Conservation (phyloP, 352 stramenopile genomes). For the Pythium dissotocum region DNA sequence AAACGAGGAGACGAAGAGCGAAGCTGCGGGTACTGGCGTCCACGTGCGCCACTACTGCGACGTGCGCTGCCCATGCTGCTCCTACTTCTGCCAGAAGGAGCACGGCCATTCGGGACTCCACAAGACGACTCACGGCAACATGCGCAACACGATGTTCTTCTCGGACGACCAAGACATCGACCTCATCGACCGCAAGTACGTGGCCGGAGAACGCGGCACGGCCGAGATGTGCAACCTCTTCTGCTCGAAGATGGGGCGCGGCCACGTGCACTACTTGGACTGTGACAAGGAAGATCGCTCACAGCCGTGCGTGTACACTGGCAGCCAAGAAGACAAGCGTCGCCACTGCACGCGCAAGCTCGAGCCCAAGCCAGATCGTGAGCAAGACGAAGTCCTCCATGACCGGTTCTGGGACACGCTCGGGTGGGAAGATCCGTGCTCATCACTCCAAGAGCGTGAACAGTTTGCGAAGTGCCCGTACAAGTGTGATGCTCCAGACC, state of each 20-base stretch:
- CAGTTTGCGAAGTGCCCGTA: slow-evolving; percentile 75
- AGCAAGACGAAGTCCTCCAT: slow-evolving; percentile 74
- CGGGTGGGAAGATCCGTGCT: slow-evolving; percentile 73
- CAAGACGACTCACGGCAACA: slow-evolving; percentile 77
- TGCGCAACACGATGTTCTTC: slow-evolving; percentile 76
- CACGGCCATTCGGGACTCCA: slow-evolving; percentile 53
- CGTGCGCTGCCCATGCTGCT: slow-evolving; percentile 67
- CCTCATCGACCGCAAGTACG: slow-evolving; percentile 73
- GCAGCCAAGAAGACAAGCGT: slow-evolving; percentile 47
- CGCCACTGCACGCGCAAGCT: slow-evolving; percentile 62
- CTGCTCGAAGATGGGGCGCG: slow-evolving; percentile 77
- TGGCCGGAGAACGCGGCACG: slow-evolving; percentile 55
- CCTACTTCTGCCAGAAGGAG: slow-evolving; percentile 74
- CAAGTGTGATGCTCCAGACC: slow-evolving; percentile 66
- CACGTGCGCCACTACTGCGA: slow-evolving; percentile 66
- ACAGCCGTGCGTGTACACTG: slow-evolving; percentile 51
- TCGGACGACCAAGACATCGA: slow-evolving; percentile 65
- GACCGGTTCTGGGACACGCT: slow-evolving; percentile 77
- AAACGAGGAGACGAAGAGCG: slow-evolving; percentile 1
- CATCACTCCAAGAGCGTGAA: slow-evolving; percentile 53
- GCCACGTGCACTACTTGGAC: slow-evolving; percentile 73
- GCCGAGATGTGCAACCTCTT: slow-evolving; percentile 84
- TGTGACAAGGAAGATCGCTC: slow-evolving; percentile 44
- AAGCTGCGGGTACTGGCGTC: too few species aligned
- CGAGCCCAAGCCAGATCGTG: slow-evolving; percentile 49